phyloP scores from a whole-genome alignment of 768 basidiomycete genomes.

The Mycena chlorophos region DNA sequence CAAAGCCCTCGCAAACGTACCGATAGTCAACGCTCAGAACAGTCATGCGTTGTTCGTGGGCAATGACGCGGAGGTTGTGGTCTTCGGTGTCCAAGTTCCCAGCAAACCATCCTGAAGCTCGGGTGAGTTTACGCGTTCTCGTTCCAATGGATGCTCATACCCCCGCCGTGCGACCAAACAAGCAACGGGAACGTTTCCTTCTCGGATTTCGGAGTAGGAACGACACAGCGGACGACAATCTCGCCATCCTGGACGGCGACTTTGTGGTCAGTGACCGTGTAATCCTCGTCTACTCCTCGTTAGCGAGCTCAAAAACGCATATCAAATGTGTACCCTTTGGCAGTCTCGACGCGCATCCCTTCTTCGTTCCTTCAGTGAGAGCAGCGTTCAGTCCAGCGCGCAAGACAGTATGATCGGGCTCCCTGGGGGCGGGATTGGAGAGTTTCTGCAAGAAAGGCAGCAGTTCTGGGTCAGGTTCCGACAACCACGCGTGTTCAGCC shows the following conservation, averaged over 20 bases:
- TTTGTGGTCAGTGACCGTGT: neutral
- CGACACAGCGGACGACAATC: neutral
- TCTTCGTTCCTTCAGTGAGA: neutral
- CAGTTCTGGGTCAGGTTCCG: neutral
- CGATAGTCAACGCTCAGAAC: neutral
- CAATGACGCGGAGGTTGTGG: neutral
- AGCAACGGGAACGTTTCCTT: neutral
- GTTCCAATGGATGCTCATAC: too few relatives aligned
- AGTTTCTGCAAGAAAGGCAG: neutral
- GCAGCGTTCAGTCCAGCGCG: neutral
- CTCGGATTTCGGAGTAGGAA: neutral
- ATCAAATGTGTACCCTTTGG: neutral
- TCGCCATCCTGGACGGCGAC: neutral
- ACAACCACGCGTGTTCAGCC: neutral
- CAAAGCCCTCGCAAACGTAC: neutral
- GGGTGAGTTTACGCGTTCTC: too few relatives aligned
- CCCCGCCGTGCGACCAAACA: neutral
- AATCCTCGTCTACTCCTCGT: neutral
- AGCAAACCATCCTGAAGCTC: neutral
- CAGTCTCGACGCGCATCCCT: neutral
- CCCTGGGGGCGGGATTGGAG: neutral
- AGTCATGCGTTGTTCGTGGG: neutral
- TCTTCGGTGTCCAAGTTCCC: neutral
- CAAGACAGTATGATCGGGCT: neutral
- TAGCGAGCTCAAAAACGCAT: neutral